Base-by-base conservation (phyloP, 2,329 filamentous ascomycete species). In the Colletotrichum coccodes region DNA sequence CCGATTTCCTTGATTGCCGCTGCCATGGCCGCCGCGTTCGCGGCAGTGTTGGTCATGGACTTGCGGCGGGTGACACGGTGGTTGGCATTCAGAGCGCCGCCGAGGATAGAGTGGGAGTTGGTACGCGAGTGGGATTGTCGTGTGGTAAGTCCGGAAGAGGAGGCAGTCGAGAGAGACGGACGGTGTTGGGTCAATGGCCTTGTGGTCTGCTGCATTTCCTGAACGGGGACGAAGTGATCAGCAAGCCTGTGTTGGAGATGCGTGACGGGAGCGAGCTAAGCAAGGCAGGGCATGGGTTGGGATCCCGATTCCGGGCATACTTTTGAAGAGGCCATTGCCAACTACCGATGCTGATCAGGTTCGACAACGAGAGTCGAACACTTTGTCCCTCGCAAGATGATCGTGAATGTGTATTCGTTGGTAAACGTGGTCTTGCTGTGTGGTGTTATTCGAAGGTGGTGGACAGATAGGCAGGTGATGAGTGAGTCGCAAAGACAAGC, bases 11-110 rank as follows among this genome's bases (percentile, higher is more conserved):
- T 89, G 70, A 93, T 83, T 59, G 91, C 92, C 14, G 91, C 91
- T 36, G 92, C 92, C 71, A 95, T 84, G 61, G 92, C 93, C 21
- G 92, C 91, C 52, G 92, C 89, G 80, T 92, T 95, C 79, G 89
- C 87, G 54, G 86, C 87, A 53, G 91, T 89, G 72, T 90, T 92
- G 70, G 93, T 94, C 78, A 97, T 94, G 82, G 95, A 98, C 88
- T 98, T 98, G 75, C 96, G 90, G 76, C 95, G 93, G 75, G 93
- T 94, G 73, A 98, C 90, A 74, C 96, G 93, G 81, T 97, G 93
- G 79, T 90, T 91, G 74, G 91, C 84, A 83, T 95, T 95, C 77
- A 95, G 88, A 67, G 92, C 90, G 74, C 90, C 90, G 68, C 92
- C 88, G 64, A 95, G 92, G 74, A 94, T 86, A 67, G 94, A 95